Percentiles rank a stretch among this genome's conserved stretches.
These are phyloP conservation scores for Syzygium grande DNA, from an alignment of 345 rosid genomes.

Conservation along the genomic window DNA sequence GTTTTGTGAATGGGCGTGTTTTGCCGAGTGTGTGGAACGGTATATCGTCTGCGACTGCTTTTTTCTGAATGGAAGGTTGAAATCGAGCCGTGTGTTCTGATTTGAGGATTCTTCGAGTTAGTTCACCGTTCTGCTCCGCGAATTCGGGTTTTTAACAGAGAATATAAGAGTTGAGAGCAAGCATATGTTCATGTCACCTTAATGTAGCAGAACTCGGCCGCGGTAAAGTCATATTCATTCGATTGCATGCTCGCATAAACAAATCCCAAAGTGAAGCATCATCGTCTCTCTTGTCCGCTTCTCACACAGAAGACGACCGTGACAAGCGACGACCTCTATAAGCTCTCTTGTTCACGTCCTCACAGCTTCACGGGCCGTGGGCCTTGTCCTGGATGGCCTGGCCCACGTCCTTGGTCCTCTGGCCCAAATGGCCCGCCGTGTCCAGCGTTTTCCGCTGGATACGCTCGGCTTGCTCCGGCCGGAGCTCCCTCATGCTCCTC, in stretches of 20 bases:
- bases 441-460: conserved; percentile 12
- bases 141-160: background rate
- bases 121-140: background rate
- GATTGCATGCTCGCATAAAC: background rate
- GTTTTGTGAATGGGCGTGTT: background rate
- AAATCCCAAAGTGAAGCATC: background rate
- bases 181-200: background rate
- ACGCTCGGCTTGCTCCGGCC: conserved; percentile 10
- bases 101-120: background rate
- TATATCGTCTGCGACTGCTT: background rate
- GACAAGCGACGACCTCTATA: background rate
- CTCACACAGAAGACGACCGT: background rate
- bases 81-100: background rate
- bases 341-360: background rate
- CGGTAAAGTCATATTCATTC: background rate
- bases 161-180: background rate
- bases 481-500: background rate
- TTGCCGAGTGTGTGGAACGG: background rate
- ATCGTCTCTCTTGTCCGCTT: background rate
- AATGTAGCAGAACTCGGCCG: background rate
- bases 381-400: conserved; percentile 19
- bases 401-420: conserved; percentile 20
- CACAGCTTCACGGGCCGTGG: background rate
- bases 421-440: conserved; percentile 12
- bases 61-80: background rate